Evolutionary conservation across 169 alveolate species (phyloP).

Genomic region (Plasmodium cynomolgi): DNA sequence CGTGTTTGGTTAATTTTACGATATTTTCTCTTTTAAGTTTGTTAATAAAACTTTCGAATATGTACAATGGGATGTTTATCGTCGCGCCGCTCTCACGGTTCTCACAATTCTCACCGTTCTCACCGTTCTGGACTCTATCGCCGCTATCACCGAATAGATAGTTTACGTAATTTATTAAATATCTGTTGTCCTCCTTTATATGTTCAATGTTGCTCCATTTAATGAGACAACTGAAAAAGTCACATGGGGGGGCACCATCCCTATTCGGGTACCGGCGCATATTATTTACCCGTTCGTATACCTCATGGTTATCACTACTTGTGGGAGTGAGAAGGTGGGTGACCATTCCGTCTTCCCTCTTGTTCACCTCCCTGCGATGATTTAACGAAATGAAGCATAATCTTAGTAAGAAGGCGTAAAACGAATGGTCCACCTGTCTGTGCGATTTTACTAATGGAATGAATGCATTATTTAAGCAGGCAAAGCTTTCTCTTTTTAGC

Average conservation of each 20-base stretch:
- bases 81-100: neutral
- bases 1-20: conserved; percentile 36
- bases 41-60: conserved; percentile 53
- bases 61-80: conserved; percentile 46
- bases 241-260: neutral
- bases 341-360: neutral
- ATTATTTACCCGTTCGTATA: conserved; percentile 3
- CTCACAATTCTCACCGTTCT: neutral
- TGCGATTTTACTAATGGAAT: conserved; percentile 49
- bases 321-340: neutral
- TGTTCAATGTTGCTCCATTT: conserved; percentile 12
- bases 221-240: conserved; percentile 35
- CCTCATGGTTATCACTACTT: neutral
- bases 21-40: conserved; percentile 60
- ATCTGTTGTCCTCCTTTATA: conserved; percentile 21
- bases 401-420: conserved; percentile 44
- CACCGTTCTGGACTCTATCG: neutral
- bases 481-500: conserved; percentile 33
- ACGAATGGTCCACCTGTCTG: conserved; percentile 71
- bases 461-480: conserved; percentile 38
- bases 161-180: conserved; percentile 29
- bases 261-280: neutral
- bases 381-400: conserved; percentile 66
- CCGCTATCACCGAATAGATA: conserved; percentile 38
- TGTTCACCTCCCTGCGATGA: neutral